A percentile compares a stretch with the other conserved stretches of the same genome.
These are phyloP conservation scores for Cephaloascus fragrans DNA, from an alignment of 805 yeast genomes.

Conservation along the genomic window DNA sequence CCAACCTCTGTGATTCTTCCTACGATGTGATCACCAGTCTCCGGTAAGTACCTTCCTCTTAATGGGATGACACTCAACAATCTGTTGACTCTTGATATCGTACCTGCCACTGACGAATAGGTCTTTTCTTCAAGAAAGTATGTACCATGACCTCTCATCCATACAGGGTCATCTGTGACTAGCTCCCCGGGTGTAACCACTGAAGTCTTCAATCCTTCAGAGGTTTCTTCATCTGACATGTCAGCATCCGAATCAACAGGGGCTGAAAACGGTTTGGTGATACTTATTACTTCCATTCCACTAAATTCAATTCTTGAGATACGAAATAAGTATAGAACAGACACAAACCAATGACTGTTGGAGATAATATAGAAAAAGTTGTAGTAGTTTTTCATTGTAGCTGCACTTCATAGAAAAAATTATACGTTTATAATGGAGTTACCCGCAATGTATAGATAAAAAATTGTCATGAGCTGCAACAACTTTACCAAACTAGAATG, in stretches of 20 bases:
- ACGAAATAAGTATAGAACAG: no score
- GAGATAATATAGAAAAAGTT: no score
- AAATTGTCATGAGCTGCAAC: no score
- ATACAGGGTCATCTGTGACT: constrained; percentile 88
- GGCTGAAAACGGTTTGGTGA: constrained; percentile 17
- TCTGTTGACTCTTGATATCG: constrained; percentile 76
- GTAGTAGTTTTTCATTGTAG: no score
- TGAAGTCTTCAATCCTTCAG: constrained; percentile 15
- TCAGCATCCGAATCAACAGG: constrained; percentile 29
- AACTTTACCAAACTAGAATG: no score
- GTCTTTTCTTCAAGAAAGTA: constrained; percentile 68
- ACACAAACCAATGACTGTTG: constrained; percentile 10
- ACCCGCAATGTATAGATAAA: no score
- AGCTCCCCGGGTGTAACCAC: constrained; percentile 94
- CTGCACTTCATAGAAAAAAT: no score
- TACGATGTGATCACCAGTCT: constrained; percentile 91
- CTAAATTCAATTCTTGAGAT: no score
- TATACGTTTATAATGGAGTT: no score
- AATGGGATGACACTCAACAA: constrained; percentile 79
- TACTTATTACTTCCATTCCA: constrained; percentile 23
- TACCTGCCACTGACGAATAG: constrained; percentile 89
- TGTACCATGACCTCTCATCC: constrained; percentile 99
- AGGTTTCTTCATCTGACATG: constrained; percentile 24
- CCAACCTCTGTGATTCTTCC: constrained; percentile 95
- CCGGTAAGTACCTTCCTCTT: constrained; percentile 83